Evolutionary conservation across 2,329 filamentous ascomycete species (phyloP), one percentile per base, ranked within the genome.

Genomic region (Metarhizium rileyi): DNA sequence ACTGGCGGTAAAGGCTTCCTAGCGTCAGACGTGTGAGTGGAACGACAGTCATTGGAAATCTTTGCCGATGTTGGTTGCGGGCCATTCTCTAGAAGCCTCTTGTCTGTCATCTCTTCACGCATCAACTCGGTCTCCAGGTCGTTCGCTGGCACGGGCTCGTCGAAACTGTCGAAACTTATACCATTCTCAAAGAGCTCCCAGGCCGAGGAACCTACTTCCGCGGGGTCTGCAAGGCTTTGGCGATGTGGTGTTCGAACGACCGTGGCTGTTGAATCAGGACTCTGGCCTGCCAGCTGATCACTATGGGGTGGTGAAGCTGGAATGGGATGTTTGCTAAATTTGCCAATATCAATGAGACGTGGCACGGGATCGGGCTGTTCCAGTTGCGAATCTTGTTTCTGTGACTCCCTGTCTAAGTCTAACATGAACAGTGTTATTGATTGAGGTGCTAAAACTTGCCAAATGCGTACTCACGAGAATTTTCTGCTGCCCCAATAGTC

Each of bases 241-340:
- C 57, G 53, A 30, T 59, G 57, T 10, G 64, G 61, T 3, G 64
- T 69, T 41, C 62, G 64, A 10, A 74, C 57, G 10, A 73, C 59
- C 1, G 72, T 74, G 10, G 60, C 59, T 9, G 63, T 61, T 5
- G 71, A 72, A 25, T 56, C 53, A 1, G 58, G 56, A 6, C 42
- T 49, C 10, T 43, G 38, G 28, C 12, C 35, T n/a, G 28, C 2
- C 12, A 9, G 14, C 12, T 48, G 38, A 14, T 25, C 38, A 12
- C 12, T 9, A 5, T 42, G 38, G 3, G 25, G 14, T 3, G 12
- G 9, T 14, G 38, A 42, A 23, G 38, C 16, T 22, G 20, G 22
- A 25, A 42, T 9, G 8, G 18, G n/a, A 25, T 27, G 14, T 20
- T 40, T 43, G n/a, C 25, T 23, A 5, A 20, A 30, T 6, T 7